Evolutionary conservation across 2,329 filamentous ascomycete species (phyloP), one percentile per base, ranked within the genome.

Genomic region (Colletotrichum sp.): DNA sequence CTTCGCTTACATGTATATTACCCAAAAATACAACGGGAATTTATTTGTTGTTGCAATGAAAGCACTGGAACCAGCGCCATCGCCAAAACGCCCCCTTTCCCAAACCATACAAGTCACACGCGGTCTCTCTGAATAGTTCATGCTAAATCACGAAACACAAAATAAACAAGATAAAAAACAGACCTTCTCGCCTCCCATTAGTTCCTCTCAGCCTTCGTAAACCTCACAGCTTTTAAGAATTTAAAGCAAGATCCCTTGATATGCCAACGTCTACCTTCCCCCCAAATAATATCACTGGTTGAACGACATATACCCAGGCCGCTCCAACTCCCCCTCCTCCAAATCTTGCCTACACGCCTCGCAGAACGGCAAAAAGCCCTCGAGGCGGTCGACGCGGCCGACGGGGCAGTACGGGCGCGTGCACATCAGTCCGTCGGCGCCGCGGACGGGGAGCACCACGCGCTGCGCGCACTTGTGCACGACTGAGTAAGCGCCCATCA

Each of bases 211-310:
- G 0, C 7, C 13, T 36, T 36, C 34, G 12, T 15, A 36, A 36
- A 36, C 34, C 34, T 36, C 34, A 15, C 13, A 36, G 34, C 4
- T 36, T 15, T 36, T 36, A 13, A 34, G 6, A 36, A 15, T 16
- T 36, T 2, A 36, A 8, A 36, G 34, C 34, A 39, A 39, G 2
- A 8, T 18, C 7, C 7, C 13, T 16, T 16, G 7, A 39, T 8
- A 18, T 39, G 2, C 6, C 34, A 16, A 36, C 13, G 5, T 6
- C 34, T 8, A 39, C 36, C 36, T 39, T 39, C 7, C 4, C 1
- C 36, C 36, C 36, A 39, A 26, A 5, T 0, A 0, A 18, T 0
- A 39, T 39, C 36, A 39, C 0, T 18, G 39, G 5, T 44, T 44
- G 4, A 44, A 44, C 3, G 39, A 44, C 39, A 44, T 44, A n/a